Percentiles rank a stretch among this genome's conserved stretches.
These are phyloP conservation scores for Rhizoclosmatium globosum DNA, from an alignment of 192 early-diverging fungal species.

Conservation along the genomic window DNA sequence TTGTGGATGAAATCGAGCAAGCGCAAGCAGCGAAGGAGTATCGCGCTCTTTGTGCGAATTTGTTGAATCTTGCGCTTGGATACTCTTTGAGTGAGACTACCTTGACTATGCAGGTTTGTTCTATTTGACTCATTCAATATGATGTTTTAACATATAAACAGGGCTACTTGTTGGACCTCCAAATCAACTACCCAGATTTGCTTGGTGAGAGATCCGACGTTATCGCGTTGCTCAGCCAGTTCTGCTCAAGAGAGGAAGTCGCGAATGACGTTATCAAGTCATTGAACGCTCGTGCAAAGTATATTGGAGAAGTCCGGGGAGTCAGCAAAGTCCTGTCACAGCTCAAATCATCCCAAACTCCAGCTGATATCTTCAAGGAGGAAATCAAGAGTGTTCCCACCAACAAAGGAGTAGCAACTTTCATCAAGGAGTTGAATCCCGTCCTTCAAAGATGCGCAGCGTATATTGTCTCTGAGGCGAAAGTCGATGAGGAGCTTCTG, in stretches of 20 bases:
- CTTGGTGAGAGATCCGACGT: slow-evolving; percentile 46
- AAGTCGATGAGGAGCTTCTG: slow-evolving; percentile 74
- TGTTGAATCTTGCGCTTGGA: slow-evolving; percentile 47
- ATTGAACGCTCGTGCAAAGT: slow-evolving; percentile 47
- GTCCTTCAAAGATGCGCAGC: slow-evolving; percentile 65
- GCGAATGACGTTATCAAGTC: slow-evolving; percentile 50
- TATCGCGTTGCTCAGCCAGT: slow-evolving; percentile 47
- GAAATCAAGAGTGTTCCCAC: slow-evolving; percentile 16
- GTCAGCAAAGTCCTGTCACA: slow-evolving; percentile 35
- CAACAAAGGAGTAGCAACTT: slow-evolving; percentile 42
- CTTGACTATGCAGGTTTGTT: slow-evolving; percentile 52
- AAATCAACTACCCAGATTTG: slow-evolving; percentile 56
- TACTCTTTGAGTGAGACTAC: slow-evolving; percentile 53
- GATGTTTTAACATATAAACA: too few species aligned
- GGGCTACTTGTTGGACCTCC: slow-evolving; percentile 57
- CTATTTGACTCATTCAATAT: too few species aligned
- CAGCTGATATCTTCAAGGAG: slow-evolving; percentile 27
- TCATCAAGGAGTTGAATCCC: slow-evolving; percentile 58
- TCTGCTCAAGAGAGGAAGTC: slow-evolving; percentile 51
- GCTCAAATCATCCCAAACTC: neutral
- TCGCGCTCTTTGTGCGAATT: slow-evolving; percentile 36
- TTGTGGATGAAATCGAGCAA: slow-evolving; percentile 50
- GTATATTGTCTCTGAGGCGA: slow-evolving; percentile 34
- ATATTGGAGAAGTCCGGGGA: slow-evolving; percentile 58
- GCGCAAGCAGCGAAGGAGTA: slow-evolving; percentile 45